These are phyloP conservation scores for Macrophomina tecta DNA, from an alignment of 2,329 filamentous ascomycete genomes.

Conservation along the genomic window DNA sequence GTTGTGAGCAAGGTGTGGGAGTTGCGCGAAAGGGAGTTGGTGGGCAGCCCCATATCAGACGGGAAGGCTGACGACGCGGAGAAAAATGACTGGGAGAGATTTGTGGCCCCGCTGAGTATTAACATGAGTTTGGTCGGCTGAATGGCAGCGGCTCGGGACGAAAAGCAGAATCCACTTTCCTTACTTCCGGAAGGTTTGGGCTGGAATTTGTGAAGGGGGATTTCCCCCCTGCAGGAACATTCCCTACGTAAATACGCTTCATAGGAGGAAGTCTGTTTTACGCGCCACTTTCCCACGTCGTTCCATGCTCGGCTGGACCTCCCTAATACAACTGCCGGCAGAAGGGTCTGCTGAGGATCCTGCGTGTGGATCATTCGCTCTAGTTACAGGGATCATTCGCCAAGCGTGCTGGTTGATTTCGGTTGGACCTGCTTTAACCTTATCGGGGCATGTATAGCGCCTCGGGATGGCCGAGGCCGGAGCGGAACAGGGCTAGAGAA, in stretches of 20 bases:
- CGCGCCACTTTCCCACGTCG: too few species aligned
- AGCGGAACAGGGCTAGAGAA: neutral
- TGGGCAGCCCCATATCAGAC: slow-evolving; percentile 26
- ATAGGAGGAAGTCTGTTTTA: too few species aligned
- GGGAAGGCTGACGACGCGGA: slow-evolving; percentile 34
- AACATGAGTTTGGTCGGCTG: slow-evolving; percentile 47
- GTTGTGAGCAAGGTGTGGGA: slow-evolving; percentile 58
- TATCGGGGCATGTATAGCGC: neutral
- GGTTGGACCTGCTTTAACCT: neutral
- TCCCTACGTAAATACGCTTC: too few species aligned
- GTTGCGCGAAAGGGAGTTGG: slow-evolving; percentile 46
- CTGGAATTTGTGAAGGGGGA: too few species aligned
- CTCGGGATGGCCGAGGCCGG: too few species aligned
- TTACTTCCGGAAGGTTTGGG: too few species aligned
- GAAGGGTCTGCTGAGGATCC: neutral
- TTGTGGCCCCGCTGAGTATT: slow-evolving; percentile 50
- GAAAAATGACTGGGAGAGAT: slow-evolving; percentile 51
- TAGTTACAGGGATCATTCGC: neutral
- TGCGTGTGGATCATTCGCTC: neutral
- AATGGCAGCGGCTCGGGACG: neutral
- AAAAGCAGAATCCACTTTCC: neutral
- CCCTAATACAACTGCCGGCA: neutral
- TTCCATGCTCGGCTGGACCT: too few species aligned
- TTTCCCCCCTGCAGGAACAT: too few species aligned
- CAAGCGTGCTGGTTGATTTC: neutral